Conservation (phyloP, 176 grass and related monocot species). For the Puya raimondii region DNA sequence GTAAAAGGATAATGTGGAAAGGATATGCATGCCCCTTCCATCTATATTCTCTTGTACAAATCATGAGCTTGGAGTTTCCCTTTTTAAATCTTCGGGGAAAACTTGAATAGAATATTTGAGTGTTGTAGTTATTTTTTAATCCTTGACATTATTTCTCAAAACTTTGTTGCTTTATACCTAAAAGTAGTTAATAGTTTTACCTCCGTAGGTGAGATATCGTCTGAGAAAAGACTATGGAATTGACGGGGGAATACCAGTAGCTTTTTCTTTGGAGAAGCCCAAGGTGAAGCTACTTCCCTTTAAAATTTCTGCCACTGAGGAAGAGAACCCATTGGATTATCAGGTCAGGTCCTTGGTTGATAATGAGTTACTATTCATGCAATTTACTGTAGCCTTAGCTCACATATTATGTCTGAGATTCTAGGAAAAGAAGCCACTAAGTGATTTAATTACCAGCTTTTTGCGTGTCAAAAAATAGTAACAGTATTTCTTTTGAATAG, state of each 20-base stretch:
- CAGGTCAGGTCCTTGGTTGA: slow-evolving; percentile 44
- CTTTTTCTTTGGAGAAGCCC: slow-evolving; percentile 87
- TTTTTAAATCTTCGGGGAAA: no score
- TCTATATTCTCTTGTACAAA: no score
- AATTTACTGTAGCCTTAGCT: slow-evolving; percentile 1
- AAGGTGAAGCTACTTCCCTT: slow-evolving; percentile 97
- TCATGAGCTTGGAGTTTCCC: no score
- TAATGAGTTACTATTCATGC: neutral
- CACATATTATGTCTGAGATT: neutral
- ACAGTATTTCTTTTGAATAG: neutral
- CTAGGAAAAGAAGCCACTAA: neutral
- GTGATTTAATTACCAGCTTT: neutral
- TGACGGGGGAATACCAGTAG: slow-evolving; percentile 78
- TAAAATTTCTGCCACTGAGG: slow-evolving; percentile 61
- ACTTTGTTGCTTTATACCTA: neutral
- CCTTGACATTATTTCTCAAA: neutral
- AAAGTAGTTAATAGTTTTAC: slow-evolving; percentile 4
- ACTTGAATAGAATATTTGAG: neutral
- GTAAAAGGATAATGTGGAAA: no score
- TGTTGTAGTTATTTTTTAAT: neutral
- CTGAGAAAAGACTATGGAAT: slow-evolving; percentile 81
- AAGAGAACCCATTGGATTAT: slow-evolving; percentile 95
- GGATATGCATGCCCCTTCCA: no score
- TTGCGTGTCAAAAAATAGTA: neutral
- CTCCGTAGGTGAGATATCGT: slow-evolving; percentile 65